A percentile compares a stretch with the other conserved stretches of the same genome.
These are phyloP conservation scores for Cyclostephanos tholiformis DNA, from an alignment of 108 stramenopile genomes.

Conservation along the genomic window DNA sequence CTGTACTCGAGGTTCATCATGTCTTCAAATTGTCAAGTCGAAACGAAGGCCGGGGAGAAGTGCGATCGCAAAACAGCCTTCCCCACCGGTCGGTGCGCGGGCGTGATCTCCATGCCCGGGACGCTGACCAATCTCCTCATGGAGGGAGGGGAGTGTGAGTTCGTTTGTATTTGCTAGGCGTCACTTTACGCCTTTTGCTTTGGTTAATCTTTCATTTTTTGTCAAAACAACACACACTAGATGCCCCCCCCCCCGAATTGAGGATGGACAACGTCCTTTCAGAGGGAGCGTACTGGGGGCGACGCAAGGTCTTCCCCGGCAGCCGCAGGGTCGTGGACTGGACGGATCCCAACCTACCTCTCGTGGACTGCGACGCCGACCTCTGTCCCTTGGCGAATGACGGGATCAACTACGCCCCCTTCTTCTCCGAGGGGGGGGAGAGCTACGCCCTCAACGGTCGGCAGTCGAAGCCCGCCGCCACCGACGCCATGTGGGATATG, in stretches of 20 bases:
- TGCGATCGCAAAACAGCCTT: slow-evolving; percentile 51
- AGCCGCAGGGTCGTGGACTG: slow-evolving; percentile 37
- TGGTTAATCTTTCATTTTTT: too few relatives aligned
- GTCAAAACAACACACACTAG: too few relatives aligned
- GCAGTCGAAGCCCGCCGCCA: slow-evolving; percentile 42
- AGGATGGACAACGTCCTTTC: slow-evolving; percentile 26
- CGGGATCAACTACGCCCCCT: slow-evolving; percentile 46
- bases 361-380: slow-evolving; percentile 24
- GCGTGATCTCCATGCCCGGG: slow-evolving; percentile 50
- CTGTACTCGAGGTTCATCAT: slow-evolving; percentile 36
- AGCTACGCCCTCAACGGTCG: slow-evolving; percentile 42
- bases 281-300: slow-evolving; percentile 35
- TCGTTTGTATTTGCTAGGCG: too few relatives aligned
- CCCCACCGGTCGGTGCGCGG: slow-evolving; percentile 43
- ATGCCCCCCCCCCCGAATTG: slow-evolving; percentile 32
- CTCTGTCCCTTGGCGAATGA: slow-evolving; percentile 30
- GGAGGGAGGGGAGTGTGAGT: slow-evolving; percentile 36
- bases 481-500: slow-evolving; percentile 48
- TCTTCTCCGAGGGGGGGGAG: slow-evolving; percentile 49
- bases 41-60: slow-evolving; percentile 20
- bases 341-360: slow-evolving; percentile 9
- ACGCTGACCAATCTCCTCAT: slow-evolving; percentile 38
- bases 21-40: slow-evolving; percentile 40
- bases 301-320: slow-evolving; percentile 37
- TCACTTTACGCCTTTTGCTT: too few relatives aligned